Evolutionary conservation across 495 filamentous ascomycete genomes (phyloP).

Genomic region (Neurospora discreta): DNA sequence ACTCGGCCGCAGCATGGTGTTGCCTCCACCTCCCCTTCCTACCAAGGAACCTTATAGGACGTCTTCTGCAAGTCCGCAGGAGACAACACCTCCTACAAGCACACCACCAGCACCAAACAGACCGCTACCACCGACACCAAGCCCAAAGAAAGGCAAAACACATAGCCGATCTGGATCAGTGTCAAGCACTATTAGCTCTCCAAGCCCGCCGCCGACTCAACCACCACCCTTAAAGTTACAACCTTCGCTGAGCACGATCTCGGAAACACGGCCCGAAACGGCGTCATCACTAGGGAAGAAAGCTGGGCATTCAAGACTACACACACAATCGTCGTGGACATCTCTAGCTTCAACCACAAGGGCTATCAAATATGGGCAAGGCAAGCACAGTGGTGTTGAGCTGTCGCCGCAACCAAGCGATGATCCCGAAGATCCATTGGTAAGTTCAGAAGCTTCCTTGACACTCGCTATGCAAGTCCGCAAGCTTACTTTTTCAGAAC

Average conservation of each 20-base stretch:
- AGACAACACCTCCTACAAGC: slow-evolving; percentile 1
- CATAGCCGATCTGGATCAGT: neutral
- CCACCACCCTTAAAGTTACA: slow-evolving; percentile 13
- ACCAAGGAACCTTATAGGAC: neutral
- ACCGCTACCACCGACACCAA: slow-evolving; percentile 18
- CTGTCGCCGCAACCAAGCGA: slow-evolving; percentile 40
- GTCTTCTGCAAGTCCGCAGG: neutral
- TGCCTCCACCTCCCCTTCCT: slow-evolving; percentile 19
- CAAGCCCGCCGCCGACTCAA: slow-evolving; percentile 10
- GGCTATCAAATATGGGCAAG: slow-evolving; percentile 35
- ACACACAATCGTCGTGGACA: slow-evolving; percentile 23
- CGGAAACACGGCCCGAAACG: slow-evolving; percentile 19
- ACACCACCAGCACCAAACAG: slow-evolving; percentile 18
- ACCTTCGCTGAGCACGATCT: slow-evolving; percentile 16
- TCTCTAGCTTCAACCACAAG: slow-evolving; percentile 24
- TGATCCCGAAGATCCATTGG: slow-evolving; percentile 37
- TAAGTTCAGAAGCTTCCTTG: slow-evolving; percentile 9
- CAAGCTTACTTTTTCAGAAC: slow-evolving; percentile 22
- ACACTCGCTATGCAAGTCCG: neutral
- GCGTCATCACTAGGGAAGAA: slow-evolving; percentile 7
- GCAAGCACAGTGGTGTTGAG: slow-evolving; percentile 31
- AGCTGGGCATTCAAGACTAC: slow-evolving; percentile 18
- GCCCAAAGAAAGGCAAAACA: slow-evolving; percentile 1
- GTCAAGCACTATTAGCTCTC: slow-evolving; percentile 1
- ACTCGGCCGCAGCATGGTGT: slow-evolving; percentile 4